Conservation (phyloP, 2,329 filamentous ascomycete genomes). For the Penicillium sp. region DNA sequence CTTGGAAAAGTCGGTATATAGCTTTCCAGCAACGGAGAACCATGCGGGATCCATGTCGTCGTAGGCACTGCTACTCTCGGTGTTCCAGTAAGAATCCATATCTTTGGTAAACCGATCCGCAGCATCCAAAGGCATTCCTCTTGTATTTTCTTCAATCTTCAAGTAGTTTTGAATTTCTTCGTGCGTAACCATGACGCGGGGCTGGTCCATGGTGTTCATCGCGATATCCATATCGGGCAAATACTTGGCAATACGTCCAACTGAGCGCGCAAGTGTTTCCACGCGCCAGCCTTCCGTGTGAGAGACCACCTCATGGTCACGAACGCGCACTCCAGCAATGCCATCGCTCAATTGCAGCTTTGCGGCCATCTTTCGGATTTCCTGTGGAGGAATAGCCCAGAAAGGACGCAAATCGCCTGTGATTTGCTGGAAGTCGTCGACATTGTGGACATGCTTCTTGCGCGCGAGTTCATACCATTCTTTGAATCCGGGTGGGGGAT, state of each 20-base stretch:
- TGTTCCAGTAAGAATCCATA: slow-evolving; percentile 30
- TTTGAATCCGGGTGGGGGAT: slow-evolving; percentile 41
- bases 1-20: slow-evolving; percentile 60
- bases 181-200: slow-evolving; percentile 60
- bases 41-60: slow-evolving; percentile 46
- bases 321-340: slow-evolving; percentile 33
- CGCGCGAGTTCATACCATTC: slow-evolving; percentile 42
- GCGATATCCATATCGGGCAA: slow-evolving; percentile 66
- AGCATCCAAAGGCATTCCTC: slow-evolving; percentile 45
- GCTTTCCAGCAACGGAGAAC: slow-evolving; percentile 44
- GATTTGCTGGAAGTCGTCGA: slow-evolving; percentile 41
- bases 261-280: slow-evolving; percentile 44
- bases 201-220: slow-evolving; percentile 64
- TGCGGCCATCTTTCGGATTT: slow-evolving; percentile 33
- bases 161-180: slow-evolving; percentile 56
- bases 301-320: slow-evolving; percentile 34
- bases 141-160: slow-evolving; percentile 46
- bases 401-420: slow-evolving; percentile 39
- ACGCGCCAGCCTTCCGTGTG: slow-evolving; percentile 43
- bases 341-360: slow-evolving; percentile 31
- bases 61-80: slow-evolving; percentile 5
- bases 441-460: slow-evolving; percentile 34
- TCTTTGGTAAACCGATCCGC: slow-evolving; percentile 46
- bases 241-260: slow-evolving; percentile 52
- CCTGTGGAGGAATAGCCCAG: slow-evolving; percentile 35